Evolutionary conservation across 768 basidiomycete genomes (phyloP).

Genomic region (Kwoniella bestiolae): DNA sequence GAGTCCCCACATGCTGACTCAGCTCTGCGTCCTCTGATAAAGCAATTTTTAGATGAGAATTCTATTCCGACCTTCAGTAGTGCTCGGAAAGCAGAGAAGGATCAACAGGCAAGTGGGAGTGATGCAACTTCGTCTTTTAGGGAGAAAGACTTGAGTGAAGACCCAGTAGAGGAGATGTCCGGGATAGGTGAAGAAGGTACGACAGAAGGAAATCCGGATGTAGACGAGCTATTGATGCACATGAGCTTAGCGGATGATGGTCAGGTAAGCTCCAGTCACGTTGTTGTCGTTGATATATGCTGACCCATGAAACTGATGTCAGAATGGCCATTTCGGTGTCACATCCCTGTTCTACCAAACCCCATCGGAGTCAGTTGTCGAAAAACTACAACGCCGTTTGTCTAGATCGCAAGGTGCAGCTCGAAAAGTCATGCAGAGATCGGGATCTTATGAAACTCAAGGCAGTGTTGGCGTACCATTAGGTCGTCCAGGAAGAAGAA

Average conservation of each 20-base stretch:
- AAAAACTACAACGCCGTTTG: conserved; percentile 23
- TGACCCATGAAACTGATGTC: too few relatives aligned
- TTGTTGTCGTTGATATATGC: background rate
- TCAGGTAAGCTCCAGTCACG: conserved; percentile 11
- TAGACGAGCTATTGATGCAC: conserved; percentile 34
- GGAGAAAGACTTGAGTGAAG: too few relatives aligned
- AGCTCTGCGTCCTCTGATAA: background rate
- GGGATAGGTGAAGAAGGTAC: background rate
- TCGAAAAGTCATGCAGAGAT: background rate
- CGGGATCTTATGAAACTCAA: background rate
- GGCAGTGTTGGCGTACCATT: too few relatives aligned
- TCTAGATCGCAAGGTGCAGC: conserved; percentile 12
- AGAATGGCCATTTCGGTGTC: conserved; percentile 37
- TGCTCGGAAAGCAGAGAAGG: conserved; percentile 2
- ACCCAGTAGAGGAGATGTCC: background rate
- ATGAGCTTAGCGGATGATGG: conserved; percentile 34
- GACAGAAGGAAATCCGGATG: conserved; percentile 11
- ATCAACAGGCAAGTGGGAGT: background rate
- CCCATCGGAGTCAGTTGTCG: conserved; percentile 25
- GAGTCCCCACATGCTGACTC: conserved; percentile 3
- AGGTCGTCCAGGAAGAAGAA: too few relatives aligned
- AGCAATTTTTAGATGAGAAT: conserved; percentile 8
- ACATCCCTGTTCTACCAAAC: conserved; percentile 34
- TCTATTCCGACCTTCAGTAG: conserved; percentile 12
- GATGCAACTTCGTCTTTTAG: background rate